Evolutionary conservation across 805 yeast species (phyloP).

Genomic region (Priceomyces haplophilus): DNA sequence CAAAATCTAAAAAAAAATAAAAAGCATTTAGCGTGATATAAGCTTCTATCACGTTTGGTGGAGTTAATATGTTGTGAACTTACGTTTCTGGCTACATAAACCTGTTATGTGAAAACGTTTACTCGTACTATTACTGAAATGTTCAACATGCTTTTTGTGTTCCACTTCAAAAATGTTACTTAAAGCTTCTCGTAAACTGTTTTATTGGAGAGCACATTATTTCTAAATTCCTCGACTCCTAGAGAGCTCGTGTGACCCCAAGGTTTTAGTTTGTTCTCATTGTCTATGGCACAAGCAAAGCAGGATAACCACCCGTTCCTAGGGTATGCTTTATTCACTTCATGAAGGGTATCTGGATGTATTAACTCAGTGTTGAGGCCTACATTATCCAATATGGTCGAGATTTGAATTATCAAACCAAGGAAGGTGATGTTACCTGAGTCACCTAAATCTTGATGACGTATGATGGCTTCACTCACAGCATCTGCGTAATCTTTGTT

Average conservation of each 20-base stretch:
- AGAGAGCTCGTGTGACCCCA: constrained; percentile 37
- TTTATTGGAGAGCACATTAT: constrained; percentile 25
- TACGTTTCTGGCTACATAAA: too few relatives aligned
- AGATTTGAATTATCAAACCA: constrained; percentile 30
- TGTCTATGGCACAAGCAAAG: constrained; percentile 30
- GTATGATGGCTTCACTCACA: constrained; percentile 31
- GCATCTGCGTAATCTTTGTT: constrained; percentile 32
- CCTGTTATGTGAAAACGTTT: too few relatives aligned
- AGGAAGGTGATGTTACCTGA: constrained; percentile 30
- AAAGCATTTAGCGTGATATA: too few relatives aligned
- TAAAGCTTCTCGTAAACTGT: constrained; percentile 20
- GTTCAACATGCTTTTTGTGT: too few relatives aligned
- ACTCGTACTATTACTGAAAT: too few relatives aligned
- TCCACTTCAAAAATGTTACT: too few relatives aligned
- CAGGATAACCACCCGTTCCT: constrained; percentile 30
- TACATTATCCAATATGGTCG: constrained; percentile 33
- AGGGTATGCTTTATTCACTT: constrained; percentile 20
- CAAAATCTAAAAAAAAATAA: too few relatives aligned
- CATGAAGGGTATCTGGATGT: constrained; percentile 26
- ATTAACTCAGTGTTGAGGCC: constrained; percentile 26
- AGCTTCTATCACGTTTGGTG: too few relatives aligned
- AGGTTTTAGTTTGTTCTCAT: constrained; percentile 28
- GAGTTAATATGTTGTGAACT: too few relatives aligned
- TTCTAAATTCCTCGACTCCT: constrained; percentile 27
- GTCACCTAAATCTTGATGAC: constrained; percentile 35